Evolutionary conservation across 2,329 filamentous ascomycete genomes (phyloP), one percentile per base, ranked within the genome.

Genomic region (Fusarium liriodendri): DNA sequence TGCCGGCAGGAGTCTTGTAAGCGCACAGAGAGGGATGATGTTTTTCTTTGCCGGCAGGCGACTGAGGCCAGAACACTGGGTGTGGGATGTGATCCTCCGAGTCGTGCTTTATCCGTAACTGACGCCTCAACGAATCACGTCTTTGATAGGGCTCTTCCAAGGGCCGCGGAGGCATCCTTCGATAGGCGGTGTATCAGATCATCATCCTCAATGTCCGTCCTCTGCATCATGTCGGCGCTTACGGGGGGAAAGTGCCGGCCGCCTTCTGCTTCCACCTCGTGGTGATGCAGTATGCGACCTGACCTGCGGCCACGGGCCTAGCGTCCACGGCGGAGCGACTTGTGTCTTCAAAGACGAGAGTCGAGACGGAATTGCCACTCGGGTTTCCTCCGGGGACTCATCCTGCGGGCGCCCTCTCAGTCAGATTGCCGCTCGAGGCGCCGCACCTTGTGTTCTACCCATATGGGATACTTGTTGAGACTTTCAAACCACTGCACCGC

Each of bases 401-500:
- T n/a, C 25, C 20, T 52, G 27, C 27, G 18, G 47, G 47, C 18
- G 18, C 4, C 18, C 10, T 14, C 47, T 45, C 37, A 45, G 14
- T 5, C 52, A 40, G 61, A 57, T 29, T 66, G 54, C 35, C 47
- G 63, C 29, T 32, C 40, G 42, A 60, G 68, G 59, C 29, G 50
- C 42, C 27, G 40, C 20, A 70, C 45, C 63, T 66, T 69, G 13
- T 72, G 20, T 14, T 73, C 73, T 20, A 69, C 64, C 70, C 62
- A 64, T 37, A 79, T 71, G 5, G 76, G 72, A 54, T 78, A 75
- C 62, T 76, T 80, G 67, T 66, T 72, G 60, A 77, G 52, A 32
- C 72, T 78, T 54, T 80, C 78, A 45, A 72, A 78, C 68, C 70
- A 75, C 65, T 78, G 77, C 27, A 78, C 52, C 86, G 47, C 66